Percentiles rank a stretch among this genome's conserved stretches.
Conservation (phyloP, 2,329 filamentous ascomycete genomes). For the Ophiostoma montium region DNA sequence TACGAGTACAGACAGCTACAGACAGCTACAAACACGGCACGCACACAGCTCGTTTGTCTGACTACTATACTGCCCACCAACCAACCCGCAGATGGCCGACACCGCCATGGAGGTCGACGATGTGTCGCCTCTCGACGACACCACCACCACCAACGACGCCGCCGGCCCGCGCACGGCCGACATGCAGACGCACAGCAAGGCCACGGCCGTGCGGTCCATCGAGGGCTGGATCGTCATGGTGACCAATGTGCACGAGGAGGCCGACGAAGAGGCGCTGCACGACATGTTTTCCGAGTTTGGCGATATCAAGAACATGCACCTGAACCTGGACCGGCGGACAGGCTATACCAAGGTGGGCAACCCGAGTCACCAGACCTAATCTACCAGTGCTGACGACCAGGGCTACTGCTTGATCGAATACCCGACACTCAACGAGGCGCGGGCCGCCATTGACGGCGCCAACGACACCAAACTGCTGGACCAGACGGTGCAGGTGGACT, state of each 20-base stretch:
- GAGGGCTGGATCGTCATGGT: conserved; percentile 83
- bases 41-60: too few relatives aligned
- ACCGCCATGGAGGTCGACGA: conserved; percentile 24
- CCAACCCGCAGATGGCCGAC: conserved; percentile 13
- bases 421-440: conserved; percentile 61
- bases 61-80: too few relatives aligned
- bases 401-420: conserved; percentile 81
- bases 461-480: conserved; percentile 66
- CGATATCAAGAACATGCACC: conserved; percentile 74
- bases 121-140: conserved; percentile 3
- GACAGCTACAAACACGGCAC: not conserved
- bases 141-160: not conserved
- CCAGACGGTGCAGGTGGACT: conserved; percentile 69
- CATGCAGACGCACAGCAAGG: conserved; percentile 59
- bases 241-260: conserved; percentile 79
- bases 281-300: conserved; percentile 75
- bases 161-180: conserved; percentile 25
- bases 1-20: not conserved
- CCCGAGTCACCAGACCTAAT: too few relatives aligned
- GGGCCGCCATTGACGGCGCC: conserved; percentile 69
- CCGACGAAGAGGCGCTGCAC: conserved; percentile 67
- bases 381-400: too few relatives aligned
- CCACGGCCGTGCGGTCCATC: conserved; percentile 71
- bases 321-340: conserved; percentile 69
- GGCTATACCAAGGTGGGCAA: conserved; percentile 67